phyloP scores from a whole-genome alignment of 768 basidiomycete species.

The Lenzites betulinus region DNA sequence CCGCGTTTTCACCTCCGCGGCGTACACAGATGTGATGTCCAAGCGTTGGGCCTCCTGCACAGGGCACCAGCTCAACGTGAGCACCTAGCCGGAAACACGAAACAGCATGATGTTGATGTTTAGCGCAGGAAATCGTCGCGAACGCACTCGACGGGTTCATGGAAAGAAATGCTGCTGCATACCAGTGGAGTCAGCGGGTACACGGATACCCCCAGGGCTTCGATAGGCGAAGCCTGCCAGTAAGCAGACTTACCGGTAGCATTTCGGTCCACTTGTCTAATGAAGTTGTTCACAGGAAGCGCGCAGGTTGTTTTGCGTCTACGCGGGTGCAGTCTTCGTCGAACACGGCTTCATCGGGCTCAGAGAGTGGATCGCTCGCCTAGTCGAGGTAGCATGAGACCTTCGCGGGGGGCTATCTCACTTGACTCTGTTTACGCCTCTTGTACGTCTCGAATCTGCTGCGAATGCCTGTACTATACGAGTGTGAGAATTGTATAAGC shows the following conservation, averaged over 20 bases:
- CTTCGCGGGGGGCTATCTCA: background rate
- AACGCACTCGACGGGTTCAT: background rate
- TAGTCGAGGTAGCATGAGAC: background rate
- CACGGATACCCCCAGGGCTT: background rate
- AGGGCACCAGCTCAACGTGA: background rate
- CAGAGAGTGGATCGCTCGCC: background rate
- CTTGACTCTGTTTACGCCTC: background rate
- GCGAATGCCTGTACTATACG: background rate
- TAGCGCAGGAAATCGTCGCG: background rate
- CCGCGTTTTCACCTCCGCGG: background rate
- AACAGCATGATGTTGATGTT: no score
- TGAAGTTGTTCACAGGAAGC: background rate
- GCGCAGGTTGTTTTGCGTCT: background rate
- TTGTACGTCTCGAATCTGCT: background rate
- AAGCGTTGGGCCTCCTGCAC: background rate
- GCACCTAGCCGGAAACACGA: no score
- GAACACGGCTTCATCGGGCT: background rate
- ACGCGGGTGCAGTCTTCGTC: conserved; percentile 2
- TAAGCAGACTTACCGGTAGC: background rate
- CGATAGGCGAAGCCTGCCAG: background rate
- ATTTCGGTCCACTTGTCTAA: background rate
- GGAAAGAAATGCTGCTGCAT: background rate
- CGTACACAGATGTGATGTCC: background rate
- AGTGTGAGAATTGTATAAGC: background rate
- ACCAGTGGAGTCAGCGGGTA: background rate